Evolutionary conservation across 2,329 filamentous ascomycete genomes (phyloP), one percentile per base, ranked within the genome.

Genomic region (Diplodia corticola): DNA sequence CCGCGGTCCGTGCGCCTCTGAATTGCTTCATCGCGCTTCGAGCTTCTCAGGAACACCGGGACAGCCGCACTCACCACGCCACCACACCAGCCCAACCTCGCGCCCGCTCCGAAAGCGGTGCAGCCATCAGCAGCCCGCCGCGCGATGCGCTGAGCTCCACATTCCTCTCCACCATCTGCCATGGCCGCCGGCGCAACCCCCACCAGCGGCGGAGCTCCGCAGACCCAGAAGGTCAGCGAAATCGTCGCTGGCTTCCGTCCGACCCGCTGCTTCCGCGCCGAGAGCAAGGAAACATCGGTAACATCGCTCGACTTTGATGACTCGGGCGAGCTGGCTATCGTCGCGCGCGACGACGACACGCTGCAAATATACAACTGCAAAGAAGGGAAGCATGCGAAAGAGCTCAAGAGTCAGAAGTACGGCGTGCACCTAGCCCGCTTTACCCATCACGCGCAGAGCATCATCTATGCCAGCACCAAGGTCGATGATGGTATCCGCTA

Each of bases 221-320:
- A 77, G 13, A 76, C 78, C 28, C 77, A 80, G 69, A 91, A 91
- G 74, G 85, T 97, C 64, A 85, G 87, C 73, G 92, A 97, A 73
- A 84, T 95, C 70, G 89, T 97, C 71, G 83, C 86, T 44, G 88
- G 85, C 64, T 96, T 92, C 76, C 85, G 91, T 60, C 92, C 94
- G 7, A 89, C 89, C 54, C 44, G 53, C 15, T 78, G 79, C 68
- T 84, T 84, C 78, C 81, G 80, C 69, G 71, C 80, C 0, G 75
- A 78, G 24, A 72, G 73, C 67, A 78, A 82, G 10, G 81, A 83
- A 60, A 87, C 89, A 4, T 84, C 88, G 70, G 88, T 97, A 67
- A 90, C 95, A 9, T 98, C 94, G 1, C 87, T 99, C 72, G 94
- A 99, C 81, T 99, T 97, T 76, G 93, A 98, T 78, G 93, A 98